phyloP scores from a whole-genome alignment of 2,329 filamentous ascomycete genomes.

The Cytospora paraplurivora region DNA sequence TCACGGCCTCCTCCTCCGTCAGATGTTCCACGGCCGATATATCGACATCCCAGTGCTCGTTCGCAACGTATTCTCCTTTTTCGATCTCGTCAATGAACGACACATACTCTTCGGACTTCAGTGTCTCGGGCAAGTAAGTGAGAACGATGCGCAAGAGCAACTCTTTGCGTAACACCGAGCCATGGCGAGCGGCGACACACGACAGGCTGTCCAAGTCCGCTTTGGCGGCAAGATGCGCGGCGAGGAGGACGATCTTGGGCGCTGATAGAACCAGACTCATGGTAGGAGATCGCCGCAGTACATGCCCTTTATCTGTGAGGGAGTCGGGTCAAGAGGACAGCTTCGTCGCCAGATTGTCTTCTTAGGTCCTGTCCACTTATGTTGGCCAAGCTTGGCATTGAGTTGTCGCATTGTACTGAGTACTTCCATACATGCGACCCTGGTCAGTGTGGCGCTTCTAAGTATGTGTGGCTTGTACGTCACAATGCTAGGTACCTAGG shows the following conservation, averaged over 20 bases:
- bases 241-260: constrained; percentile 71
- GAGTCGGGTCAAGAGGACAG: constrained; percentile 1
- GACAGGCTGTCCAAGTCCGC: constrained; percentile 66
- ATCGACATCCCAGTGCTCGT: constrained; percentile 53
- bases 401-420: constrained; percentile 13
- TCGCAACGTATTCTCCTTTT: constrained; percentile 47
- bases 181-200: constrained; percentile 58
- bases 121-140: constrained; percentile 74
- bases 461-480: neutral
- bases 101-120: constrained; percentile 64
- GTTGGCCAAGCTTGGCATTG: constrained; percentile 9
- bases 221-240: constrained; percentile 68
- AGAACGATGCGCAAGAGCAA: constrained; percentile 73
- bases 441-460: constrained; percentile 14
- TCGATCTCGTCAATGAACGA: constrained; percentile 62
- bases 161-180: constrained; percentile 61
- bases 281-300: constrained; percentile 34
- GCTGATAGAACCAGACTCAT: constrained; percentile 56
- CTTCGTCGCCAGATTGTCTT: constrained; percentile 7
- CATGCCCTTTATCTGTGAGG: constrained; percentile 22
- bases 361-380: neutral
- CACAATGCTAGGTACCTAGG: neutral
- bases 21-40: constrained; percentile 57
- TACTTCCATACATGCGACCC: neutral
- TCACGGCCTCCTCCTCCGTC: constrained; percentile 64